Base-by-base conservation (phyloP, 2,329 filamentous ascomycete genomes). In the Hansfordia pulvinata region DNA sequence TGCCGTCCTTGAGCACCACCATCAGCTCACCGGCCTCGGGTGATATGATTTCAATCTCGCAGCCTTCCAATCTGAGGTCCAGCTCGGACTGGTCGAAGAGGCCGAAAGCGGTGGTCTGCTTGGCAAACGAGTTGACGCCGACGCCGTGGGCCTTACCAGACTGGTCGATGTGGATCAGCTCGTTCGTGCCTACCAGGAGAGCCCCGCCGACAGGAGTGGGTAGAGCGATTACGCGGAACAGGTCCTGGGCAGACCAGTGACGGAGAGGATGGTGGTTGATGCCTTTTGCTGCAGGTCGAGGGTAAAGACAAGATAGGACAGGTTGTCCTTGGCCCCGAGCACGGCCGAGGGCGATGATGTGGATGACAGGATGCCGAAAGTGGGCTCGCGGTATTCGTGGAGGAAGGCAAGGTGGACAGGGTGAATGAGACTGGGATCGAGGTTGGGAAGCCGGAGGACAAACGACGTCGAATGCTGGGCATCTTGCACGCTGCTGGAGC, bases 311-410 rank as follows among this genome's bases (percentile, higher is more conserved):
- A 85, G 85, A 56, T 94, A 98, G 11, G 76, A 78, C 25, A 93
- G 61, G 39, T 82, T 72, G 47, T 98, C 90, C 44, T 78, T 90
- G 36, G 84, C 71, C 42, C 85, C 80, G 28, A 96, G 60, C 3
- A 82, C 76, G 29, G 67, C 64, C n/a, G 85, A 86, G 10, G 77
- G 72, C 19, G 76, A 64, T 35, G 72, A 60, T 27, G 74, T 76
- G 2, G 86, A 82, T 24, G 84, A 90, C 21, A 98, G 63, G 33
- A 98, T 86, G 30, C 88, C 90, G 56, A 98, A 93, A 0, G 90
- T 98, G 9, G 90, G 88, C 53, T 96, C 90, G 50, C 90, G 77
- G 53, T 98, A 98, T 58, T 96, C 88, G 64, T 96, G 73, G 37
- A 98, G 61, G 52, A 98, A 98, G 29, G 82, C 77, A 44, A 98